Evolutionary conservation across 2,329 filamentous ascomycete genomes (phyloP).

Genomic region (Coniochaeta prunicola): DNA sequence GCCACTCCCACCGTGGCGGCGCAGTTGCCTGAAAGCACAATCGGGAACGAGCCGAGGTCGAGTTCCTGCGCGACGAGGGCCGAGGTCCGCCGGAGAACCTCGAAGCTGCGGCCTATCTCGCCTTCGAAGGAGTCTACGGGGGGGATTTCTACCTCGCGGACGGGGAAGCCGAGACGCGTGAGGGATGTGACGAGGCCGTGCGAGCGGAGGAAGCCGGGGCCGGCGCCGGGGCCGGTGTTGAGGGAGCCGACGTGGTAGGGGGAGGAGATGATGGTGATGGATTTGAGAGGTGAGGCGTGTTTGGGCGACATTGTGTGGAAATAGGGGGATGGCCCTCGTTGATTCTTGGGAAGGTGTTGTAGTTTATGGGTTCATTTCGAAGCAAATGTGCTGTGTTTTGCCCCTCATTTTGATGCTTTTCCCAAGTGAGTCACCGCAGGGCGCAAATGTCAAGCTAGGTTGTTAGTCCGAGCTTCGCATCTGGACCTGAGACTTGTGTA

Average conservation of each 20-base stretch:
- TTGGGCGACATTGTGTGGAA: no score
- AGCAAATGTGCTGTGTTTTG: no score
- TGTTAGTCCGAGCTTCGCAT: no score
- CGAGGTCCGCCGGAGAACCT: constrained; percentile 28
- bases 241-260: constrained; percentile 31
- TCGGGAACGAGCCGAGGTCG: constrained; percentile 22
- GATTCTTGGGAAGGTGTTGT: no score
- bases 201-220: constrained; percentile 23
- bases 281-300: constrained; percentile 3
- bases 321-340: no score
- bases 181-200: constrained; percentile 20
- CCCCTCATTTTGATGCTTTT: no score
- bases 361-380: no score
- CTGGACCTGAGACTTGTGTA: no score
- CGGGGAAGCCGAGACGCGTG: constrained; percentile 12
- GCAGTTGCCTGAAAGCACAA: constrained; percentile 32
- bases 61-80: constrained; percentile 19
- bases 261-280: constrained; percentile 26
- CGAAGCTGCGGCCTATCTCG: constrained; percentile 30
- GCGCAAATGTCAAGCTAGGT: no score
- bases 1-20: constrained; percentile 25
- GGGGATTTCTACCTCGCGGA: constrained; percentile 17
- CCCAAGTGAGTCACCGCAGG: no score
- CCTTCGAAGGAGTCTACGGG: constrained; percentile 27
- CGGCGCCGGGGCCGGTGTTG: constrained; percentile 28